Evolutionary conservation across 2,329 filamentous ascomycete species (phyloP).

Genomic region (Ophiostoma australiae): DNA sequence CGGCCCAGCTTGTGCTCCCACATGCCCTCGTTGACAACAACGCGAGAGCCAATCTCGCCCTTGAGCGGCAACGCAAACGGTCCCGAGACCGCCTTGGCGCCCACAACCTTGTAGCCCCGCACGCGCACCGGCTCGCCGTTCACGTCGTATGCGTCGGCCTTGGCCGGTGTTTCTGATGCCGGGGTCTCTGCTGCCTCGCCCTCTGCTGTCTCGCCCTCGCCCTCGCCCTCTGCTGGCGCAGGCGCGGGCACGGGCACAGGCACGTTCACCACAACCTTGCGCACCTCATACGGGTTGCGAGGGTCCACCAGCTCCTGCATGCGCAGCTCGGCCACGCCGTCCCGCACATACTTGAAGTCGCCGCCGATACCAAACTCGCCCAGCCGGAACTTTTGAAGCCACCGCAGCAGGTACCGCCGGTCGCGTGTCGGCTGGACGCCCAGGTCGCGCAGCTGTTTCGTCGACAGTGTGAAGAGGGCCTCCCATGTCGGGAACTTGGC

Average conservation of each 20-base stretch:
- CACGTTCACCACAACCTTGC: slow-evolving; percentile 53
- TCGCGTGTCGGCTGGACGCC: slow-evolving; percentile 81
- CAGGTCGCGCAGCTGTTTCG: slow-evolving; percentile 70
- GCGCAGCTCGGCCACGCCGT: slow-evolving; percentile 50
- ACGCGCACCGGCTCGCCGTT: slow-evolving; percentile 42
- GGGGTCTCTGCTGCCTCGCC: slow-evolving; percentile 24
- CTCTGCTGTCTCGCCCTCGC: slow-evolving; percentile 30
- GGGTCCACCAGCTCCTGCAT: slow-evolving; percentile 40
- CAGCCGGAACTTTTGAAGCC: slow-evolving; percentile 77
- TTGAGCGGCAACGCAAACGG: slow-evolving; percentile 67
- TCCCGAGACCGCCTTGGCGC: slow-evolving; percentile 66
- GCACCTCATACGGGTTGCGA: slow-evolving; percentile 38
- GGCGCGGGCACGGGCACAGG: slow-evolving; percentile 31
- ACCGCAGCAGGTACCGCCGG: slow-evolving; percentile 77
- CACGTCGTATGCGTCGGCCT: slow-evolving; percentile 5
- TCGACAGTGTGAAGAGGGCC: slow-evolving; percentile 76
- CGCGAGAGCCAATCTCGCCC: slow-evolving; percentile 57
- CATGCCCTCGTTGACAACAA: slow-evolving; percentile 76
- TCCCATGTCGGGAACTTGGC: slow-evolving; percentile 89
- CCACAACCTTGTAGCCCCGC: slow-evolving; percentile 61
- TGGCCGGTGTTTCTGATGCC: neutral
- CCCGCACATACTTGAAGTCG: slow-evolving; percentile 66
- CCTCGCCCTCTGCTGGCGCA: neutral
- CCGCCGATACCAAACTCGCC: slow-evolving; percentile 77
- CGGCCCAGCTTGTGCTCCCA: slow-evolving; percentile 84